Conservation (phyloP, 1,284 basidiomycete genomes). For the Trichosporon sp. region DNA sequence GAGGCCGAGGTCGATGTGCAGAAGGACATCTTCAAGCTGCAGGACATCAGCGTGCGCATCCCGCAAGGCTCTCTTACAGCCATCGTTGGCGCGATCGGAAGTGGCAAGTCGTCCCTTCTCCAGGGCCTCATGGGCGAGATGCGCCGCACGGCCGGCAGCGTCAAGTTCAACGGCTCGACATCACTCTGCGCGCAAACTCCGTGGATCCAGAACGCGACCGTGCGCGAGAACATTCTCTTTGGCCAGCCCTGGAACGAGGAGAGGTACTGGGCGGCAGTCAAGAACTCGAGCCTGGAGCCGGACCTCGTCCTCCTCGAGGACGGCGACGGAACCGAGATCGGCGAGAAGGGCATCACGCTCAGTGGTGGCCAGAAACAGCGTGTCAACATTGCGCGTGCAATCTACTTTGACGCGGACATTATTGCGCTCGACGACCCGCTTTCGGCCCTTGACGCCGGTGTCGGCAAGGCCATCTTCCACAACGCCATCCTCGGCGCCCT, state of each 20-base stretch:
- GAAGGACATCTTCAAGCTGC: conserved; percentile 67
- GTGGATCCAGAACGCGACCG: conserved; percentile 76
- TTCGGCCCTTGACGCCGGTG: conserved; percentile 79
- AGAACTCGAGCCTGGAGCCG: conserved; percentile 72
- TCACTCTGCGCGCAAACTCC: conserved; percentile 76
- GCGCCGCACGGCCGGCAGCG: conserved; percentile 65
- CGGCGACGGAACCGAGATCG: conserved; percentile 85
- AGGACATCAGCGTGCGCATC: conserved; percentile 66
- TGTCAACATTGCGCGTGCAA: conserved; percentile 70
- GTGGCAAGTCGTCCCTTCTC: conserved; percentile 64
- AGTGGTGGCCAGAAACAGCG: conserved; percentile 58
- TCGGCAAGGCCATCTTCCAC: conserved; percentile 79
- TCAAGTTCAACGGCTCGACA: conserved; percentile 67
- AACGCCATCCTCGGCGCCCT: conserved; percentile 72
- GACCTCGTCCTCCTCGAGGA: conserved; percentile 79
- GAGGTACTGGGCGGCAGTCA: conserved; percentile 74
- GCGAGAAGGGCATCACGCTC: conserved; percentile 69
- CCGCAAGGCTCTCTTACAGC: conserved; percentile 74
- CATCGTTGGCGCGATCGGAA: conserved; percentile 74
- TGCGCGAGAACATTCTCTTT: conserved; percentile 79
- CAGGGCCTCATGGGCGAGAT: conserved; percentile 78
- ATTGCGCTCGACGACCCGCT: conserved; percentile 83
- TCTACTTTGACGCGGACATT: conserved; percentile 82
- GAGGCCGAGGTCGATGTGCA: conserved; percentile 46
- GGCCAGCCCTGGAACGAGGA: conserved; percentile 76